A percentile compares a stretch with the other conserved stretches of the same genome.
phyloP scores from a whole-genome alignment of 2,329 filamentous ascomycete genomes.

The Leptographium lundbergii region DNA sequence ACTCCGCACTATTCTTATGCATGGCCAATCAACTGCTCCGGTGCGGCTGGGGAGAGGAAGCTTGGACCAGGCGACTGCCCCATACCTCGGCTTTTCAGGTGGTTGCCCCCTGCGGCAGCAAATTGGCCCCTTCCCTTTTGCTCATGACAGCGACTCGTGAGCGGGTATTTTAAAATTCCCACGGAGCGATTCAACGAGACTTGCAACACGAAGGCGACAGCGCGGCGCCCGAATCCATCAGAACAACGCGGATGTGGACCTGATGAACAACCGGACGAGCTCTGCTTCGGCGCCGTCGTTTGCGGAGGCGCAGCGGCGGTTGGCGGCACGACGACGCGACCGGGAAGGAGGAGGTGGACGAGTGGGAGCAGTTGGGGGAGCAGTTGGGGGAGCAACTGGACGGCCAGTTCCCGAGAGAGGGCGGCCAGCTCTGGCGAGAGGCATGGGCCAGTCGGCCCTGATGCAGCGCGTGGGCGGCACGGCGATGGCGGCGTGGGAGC shows the following conservation, averaged over 20 bases:
- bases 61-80: not conserved
- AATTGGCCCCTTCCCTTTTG: not conserved
- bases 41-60: not conserved
- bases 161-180: too few species aligned
- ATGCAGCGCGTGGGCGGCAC: slow-evolving; percentile 44
- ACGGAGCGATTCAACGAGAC: too few species aligned
- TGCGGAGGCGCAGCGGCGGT: slow-evolving; percentile 76
- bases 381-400: not conserved
- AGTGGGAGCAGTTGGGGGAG: not conserved
- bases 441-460: slow-evolving; percentile 26
- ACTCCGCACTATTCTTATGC: not conserved
- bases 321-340: slow-evolving; percentile 66
- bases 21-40: not conserved
- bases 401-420: slow-evolving; percentile 14
- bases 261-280: not conserved
- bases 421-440: too few species aligned
- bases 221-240: not conserved
- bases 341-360: slow-evolving; percentile 40
- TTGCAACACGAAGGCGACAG: not conserved
- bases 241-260: not conserved
- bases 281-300: slow-evolving; percentile 39
- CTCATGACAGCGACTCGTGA: too few species aligned
- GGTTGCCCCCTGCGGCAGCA: not conserved
- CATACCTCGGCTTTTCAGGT: slow-evolving; percentile 1
- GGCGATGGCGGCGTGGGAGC: slow-evolving; percentile 53